phyloP scores from a whole-genome alignment of 2,329 filamentous ascomycete genomes.

The Nigrograna mackinnonii region DNA sequence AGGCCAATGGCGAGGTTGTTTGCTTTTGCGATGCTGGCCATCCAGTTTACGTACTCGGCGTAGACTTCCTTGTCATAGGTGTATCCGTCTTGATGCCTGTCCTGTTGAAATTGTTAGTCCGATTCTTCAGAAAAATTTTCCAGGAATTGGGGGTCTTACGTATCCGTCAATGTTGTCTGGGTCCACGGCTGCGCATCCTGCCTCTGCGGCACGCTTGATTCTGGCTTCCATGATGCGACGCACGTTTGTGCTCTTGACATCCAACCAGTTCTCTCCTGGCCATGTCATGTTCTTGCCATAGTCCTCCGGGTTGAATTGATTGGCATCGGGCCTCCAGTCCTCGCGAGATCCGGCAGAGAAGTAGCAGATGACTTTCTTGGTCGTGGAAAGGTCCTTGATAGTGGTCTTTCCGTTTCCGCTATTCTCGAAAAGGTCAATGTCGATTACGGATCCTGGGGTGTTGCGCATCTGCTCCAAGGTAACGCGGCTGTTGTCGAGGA shows the following conservation, averaged over 20 bases:
- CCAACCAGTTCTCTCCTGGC: conserved; percentile 68
- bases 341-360: conserved; percentile 73
- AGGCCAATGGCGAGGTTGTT: conserved; percentile 65
- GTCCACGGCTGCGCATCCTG: conserved; percentile 69
- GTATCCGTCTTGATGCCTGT: conserved; percentile 62
- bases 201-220: conserved; percentile 59
- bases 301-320: conserved; percentile 8
- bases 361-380: conserved; percentile 70
- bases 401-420: conserved; percentile 42
- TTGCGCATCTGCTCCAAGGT: conserved; percentile 51
- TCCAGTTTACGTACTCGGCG: conserved; percentile 62
- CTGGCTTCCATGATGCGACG: conserved; percentile 64
- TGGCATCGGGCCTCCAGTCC: conserved; percentile 59
- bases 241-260: conserved; percentile 60
- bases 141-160: conserved; percentile 37
- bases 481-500: conserved; percentile 14
- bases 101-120: conserved; percentile 1
- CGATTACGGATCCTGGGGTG: conserved; percentile 47
- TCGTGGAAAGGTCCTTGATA: conserved; percentile 49
- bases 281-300: conserved; percentile 44
- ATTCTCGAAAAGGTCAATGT: conserved; percentile 63
- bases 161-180: conserved; percentile 72
- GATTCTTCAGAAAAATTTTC: background rate
- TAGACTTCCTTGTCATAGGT: conserved; percentile 59
- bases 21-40: conserved; percentile 56